phyloP scores from a whole-genome alignment of 371 early-diverging fungal genomes.

The Mucor circinelloides region DNA sequence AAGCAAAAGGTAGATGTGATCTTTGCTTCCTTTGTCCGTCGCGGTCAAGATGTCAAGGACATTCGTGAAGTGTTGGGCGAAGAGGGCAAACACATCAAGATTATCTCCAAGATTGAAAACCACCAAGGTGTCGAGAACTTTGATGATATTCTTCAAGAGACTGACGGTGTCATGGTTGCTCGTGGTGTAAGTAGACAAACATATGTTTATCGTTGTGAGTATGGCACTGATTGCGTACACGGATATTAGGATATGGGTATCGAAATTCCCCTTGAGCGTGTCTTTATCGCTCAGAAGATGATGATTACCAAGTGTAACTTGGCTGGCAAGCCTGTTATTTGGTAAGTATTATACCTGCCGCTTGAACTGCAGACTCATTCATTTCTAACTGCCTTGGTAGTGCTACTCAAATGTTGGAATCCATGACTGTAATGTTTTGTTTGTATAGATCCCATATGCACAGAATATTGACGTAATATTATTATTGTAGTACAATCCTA shows the following conservation, averaged over 20 bases:
- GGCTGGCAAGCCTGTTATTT: constrained; percentile 96
- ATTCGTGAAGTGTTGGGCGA: constrained; percentile 82
- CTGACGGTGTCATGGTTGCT: constrained; percentile 99
- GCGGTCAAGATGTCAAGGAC: constrained; percentile 84
- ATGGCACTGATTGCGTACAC: neutral
- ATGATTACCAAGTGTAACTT: constrained; percentile 94
- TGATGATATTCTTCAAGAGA: constrained; percentile 91
- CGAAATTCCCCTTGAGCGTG: constrained; percentile 92
- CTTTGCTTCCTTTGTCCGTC: constrained; percentile 97
- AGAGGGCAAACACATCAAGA: constrained; percentile 84
- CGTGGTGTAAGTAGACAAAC: constrained; percentile 76
- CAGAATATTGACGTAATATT: constrained; percentile 10
- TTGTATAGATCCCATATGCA: neutral
- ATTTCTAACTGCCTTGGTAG: constrained; percentile 10
- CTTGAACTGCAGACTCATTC: neutral
- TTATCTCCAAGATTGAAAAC: constrained; percentile 96
- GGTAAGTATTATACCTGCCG: constrained; percentile 35
- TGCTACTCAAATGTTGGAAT: constrained; percentile 99
- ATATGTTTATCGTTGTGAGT: too few species aligned
- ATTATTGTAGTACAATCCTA: constrained; percentile 70
- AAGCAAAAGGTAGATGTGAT: constrained; percentile 94
- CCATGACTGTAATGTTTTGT: constrained; percentile 80
- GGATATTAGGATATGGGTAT: constrained; percentile 86
- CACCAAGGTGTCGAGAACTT: constrained; percentile 96
- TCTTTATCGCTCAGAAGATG: constrained; percentile 96